Conservation (phyloP, 805 yeast species). For the Jamesozyma lodderae region DNA sequence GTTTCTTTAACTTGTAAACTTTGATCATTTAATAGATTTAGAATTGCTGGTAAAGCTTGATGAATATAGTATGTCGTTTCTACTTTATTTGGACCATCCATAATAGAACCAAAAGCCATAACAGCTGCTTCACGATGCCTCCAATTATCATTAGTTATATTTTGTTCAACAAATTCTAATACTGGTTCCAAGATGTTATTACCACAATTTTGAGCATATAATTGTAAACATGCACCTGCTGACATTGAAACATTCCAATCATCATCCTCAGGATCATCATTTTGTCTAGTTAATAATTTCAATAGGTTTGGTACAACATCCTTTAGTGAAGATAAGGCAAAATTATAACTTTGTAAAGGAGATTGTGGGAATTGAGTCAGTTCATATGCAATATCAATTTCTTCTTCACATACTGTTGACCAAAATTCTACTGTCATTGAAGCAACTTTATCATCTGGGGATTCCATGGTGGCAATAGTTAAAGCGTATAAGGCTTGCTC, state of each 20-base stretch:
- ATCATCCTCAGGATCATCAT: slow-evolving; percentile 90
- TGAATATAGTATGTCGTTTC: slow-evolving; percentile 59
- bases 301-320: slow-evolving; percentile 85
- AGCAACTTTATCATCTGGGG: slow-evolving; percentile 63
- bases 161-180: slow-evolving; percentile 69
- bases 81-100: slow-evolving; percentile 83
- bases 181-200: slow-evolving; percentile 81
- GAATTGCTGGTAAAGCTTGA: slow-evolving; percentile 77
- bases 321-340: slow-evolving; percentile 73
- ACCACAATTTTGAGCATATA: slow-evolving; percentile 86
- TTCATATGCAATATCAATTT: slow-evolving; percentile 67
- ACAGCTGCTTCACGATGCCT: slow-evolving; percentile 93
- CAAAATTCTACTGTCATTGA: slow-evolving; percentile 99
- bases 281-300: slow-evolving; percentile 72
- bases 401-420: slow-evolving; percentile 99
- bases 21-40: slow-evolving; percentile 64
- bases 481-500: slow-evolving; percentile 89
- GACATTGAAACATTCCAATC: slow-evolving; percentile 99
- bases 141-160: slow-evolving; percentile 60
- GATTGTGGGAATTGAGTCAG: slow-evolving; percentile 51
- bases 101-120: slow-evolving; percentile 96
- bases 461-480: slow-evolving; percentile 87
- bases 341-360: slow-evolving; percentile 53
- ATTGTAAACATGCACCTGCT: slow-evolving; percentile 92
- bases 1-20: slow-evolving; percentile 87